A percentile compares a stretch with the other conserved stretches of the same genome.
Conservation (phyloP, 225 moss, liverwort and hornwort genomes). For the Polytrichum commune region DNA sequence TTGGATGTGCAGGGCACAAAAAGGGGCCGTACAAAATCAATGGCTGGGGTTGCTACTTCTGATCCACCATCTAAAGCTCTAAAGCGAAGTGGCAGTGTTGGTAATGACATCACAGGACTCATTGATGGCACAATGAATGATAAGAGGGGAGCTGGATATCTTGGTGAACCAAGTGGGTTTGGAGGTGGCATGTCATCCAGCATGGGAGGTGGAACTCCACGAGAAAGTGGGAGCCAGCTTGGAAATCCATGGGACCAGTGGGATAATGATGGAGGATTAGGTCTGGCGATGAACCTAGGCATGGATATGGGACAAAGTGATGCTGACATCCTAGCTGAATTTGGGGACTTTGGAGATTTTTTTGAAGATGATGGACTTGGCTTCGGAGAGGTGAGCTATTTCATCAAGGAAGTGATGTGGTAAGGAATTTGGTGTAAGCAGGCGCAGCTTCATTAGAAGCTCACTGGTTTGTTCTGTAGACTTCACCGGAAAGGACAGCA, state of each 20-base stretch:
- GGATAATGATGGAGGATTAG: slow-evolving; percentile 77
- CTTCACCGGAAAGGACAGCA: no score
- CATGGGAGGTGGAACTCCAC: slow-evolving; percentile 70
- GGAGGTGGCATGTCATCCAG: slow-evolving; percentile 53
- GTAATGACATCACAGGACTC: slow-evolving; percentile 64
- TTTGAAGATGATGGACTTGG: slow-evolving; percentile 95
- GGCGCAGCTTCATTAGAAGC: no score
- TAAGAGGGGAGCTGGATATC: slow-evolving; percentile 54
- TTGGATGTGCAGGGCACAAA: slow-evolving; percentile 68
- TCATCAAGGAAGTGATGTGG: neutral
- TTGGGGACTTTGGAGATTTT: slow-evolving; percentile 97
- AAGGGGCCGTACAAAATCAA: slow-evolving; percentile 63
- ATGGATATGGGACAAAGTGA: slow-evolving; percentile 86
- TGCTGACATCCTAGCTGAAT: slow-evolving; percentile 97
- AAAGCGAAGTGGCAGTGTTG: slow-evolving; percentile 71
- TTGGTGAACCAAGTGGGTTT: slow-evolving; percentile 61
- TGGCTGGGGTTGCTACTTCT: slow-evolving; percentile 41
- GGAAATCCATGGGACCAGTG: slow-evolving; percentile 94
- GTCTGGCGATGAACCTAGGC: slow-evolving; percentile 75
- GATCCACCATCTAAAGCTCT: slow-evolving; percentile 72
- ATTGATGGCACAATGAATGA: slow-evolving; percentile 62
- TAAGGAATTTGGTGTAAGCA: no score
- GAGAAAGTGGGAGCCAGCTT: slow-evolving; percentile 67
- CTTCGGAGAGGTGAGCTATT: slow-evolving; percentile 84
- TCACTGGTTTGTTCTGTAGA: no score